Evolutionary conservation across 2,329 filamentous ascomycete species (phyloP), one percentile per base, ranked within the genome.

Genomic region (Beauveria asiatica): DNA sequence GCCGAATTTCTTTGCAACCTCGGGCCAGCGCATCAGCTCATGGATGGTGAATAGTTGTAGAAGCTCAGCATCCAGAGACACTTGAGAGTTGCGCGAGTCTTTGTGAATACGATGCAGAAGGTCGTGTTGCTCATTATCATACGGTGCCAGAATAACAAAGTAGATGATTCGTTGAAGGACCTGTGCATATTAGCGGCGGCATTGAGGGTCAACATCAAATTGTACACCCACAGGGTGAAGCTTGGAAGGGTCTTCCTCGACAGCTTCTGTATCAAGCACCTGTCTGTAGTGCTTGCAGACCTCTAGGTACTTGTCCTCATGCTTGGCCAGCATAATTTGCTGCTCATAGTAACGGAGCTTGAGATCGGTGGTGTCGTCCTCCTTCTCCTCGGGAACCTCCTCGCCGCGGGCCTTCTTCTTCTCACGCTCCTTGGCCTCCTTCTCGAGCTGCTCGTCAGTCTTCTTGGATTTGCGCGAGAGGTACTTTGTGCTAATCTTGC

Each of bases 41-140:
- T 90, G 89, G 5, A 96, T 86, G 33, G 94, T 99, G 76, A 99
- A 99, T 62, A 94, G 85, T 76, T 95, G 95, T 61, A 99, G 82
- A 9, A 99, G 84, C 69, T 92, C 86, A 33, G 90, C 88, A 65
- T 97, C 93, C 60, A 86, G 81, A 4, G 90, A 78, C 3, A 97
- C 85, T 71, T 88, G 83, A 11, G 85, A 77, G 72, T 92, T 92
- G 64, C 94, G 89, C 8, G 87, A 78, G 74, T 99, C 94, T 73
- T 87, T 84, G 73, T 92, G 85, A 67, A 99, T 89, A 69, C 94
- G 90, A 77, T 99, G 92, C 63, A 99, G 86, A 59, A 99, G 88
- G 68, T 99, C 94, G 67, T 93, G 94, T 74, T 99, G 94, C 74
- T 99, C 94, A 75, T 99, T 99, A 78, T 99, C 93, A 76, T 97